These are phyloP conservation scores for Rutstroemia sp. DNA, from an alignment of 2,329 filamentous ascomycete species.

Conservation along the genomic window DNA sequence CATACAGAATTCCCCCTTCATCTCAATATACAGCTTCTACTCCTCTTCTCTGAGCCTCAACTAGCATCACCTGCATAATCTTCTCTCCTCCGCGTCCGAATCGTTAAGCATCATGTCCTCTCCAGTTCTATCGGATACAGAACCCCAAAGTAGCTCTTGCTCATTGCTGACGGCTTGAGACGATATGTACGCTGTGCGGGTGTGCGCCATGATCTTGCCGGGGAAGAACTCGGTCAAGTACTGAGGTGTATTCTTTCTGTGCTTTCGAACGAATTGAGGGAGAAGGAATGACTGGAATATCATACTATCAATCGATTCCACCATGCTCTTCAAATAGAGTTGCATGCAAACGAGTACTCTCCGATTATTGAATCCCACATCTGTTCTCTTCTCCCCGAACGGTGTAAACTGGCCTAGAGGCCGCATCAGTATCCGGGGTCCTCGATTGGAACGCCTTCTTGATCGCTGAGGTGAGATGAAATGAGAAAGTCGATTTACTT, in stretches of 20 bases:
- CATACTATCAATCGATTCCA: not conserved
- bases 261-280: not conserved
- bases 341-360: not conserved
- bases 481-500: no score
- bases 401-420: not conserved
- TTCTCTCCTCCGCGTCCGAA: no score
- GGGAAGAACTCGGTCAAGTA: not conserved
- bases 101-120: no score
- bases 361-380: not conserved
- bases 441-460: slow-evolving; percentile 19
- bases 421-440: not conserved
- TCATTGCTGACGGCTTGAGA: not conserved
- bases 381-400: not conserved
- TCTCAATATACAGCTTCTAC: no score
- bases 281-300: not conserved
- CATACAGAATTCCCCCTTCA: no score
- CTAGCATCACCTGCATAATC: no score
- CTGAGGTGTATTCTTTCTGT: not conserved
- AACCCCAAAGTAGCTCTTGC: not conserved
- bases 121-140: no score
- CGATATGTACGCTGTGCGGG: not conserved
- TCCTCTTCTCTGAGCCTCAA: no score
- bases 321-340: not conserved
- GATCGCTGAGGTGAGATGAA: no score
- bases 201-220: not conserved